phyloP scores from a whole-genome alignment of 2,329 filamentous ascomycete genomes.

The Amphichorda felina region DNA sequence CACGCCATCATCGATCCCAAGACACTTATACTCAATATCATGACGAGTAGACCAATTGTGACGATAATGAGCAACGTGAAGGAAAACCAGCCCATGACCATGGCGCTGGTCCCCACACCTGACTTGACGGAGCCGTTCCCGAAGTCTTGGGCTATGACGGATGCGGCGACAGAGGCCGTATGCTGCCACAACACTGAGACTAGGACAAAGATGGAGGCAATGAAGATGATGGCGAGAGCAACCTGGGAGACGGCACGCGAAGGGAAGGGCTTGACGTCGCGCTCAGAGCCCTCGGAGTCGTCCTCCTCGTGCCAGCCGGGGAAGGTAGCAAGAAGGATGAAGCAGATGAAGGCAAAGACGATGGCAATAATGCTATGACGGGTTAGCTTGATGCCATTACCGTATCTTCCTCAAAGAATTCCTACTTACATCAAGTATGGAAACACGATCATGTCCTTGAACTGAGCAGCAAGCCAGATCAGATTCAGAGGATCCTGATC shows the following conservation, averaged over 20 bases:
- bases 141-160: constrained; percentile 84
- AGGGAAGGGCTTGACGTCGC: constrained; percentile 89
- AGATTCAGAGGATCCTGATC: constrained; percentile 95
- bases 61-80: constrained; percentile 90
- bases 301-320: constrained; percentile 94
- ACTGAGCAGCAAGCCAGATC: constrained; percentile 93
- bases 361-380: constrained; percentile 81
- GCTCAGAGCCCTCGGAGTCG: constrained; percentile 68
- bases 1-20: constrained; percentile 44
- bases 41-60: constrained; percentile 86
- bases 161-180: constrained; percentile 90
- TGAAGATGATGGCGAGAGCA: constrained; percentile 84
- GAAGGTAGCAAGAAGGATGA: constrained; percentile 90
- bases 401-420: not conserved
- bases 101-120: constrained; percentile 85
- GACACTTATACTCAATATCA: constrained; percentile 88
- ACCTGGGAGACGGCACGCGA: constrained; percentile 86
- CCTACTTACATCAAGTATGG: constrained; percentile 72
- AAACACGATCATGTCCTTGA: constrained; percentile 98
- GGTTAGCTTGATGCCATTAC: too few relatives aligned
- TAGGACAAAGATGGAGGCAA: constrained; percentile 58
- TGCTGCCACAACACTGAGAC: constrained; percentile 82
- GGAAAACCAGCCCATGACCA: constrained; percentile 96
- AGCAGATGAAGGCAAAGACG: constrained; percentile 91
- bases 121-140: constrained; percentile 80